Evolutionary conservation across 1,284 basidiomycete genomes (phyloP).

Genomic region (Cutaneotrichosporon cutaneum): DNA sequence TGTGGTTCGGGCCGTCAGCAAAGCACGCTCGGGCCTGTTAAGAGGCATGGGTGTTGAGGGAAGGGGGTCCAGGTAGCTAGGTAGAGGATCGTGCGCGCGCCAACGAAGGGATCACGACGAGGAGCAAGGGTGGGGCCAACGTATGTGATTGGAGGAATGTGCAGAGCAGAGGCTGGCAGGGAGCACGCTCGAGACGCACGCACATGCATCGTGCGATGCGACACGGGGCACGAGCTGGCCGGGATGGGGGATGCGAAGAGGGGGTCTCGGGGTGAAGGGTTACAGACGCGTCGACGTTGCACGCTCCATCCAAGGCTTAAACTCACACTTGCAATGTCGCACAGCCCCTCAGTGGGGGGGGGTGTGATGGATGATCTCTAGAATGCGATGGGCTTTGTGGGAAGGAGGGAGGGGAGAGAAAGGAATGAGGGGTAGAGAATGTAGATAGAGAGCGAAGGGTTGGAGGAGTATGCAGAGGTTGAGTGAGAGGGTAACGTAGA

Average conservation of each 20-base stretch:
- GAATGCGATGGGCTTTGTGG: background rate
- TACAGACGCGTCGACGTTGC: background rate
- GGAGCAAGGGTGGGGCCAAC: background rate
- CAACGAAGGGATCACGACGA: background rate
- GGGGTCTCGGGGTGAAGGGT: background rate
- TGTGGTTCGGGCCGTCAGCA: conserved; percentile 1
- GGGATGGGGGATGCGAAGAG: background rate
- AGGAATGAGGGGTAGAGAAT: conserved; percentile 2
- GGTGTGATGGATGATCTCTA: background rate
- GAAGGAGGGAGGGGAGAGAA: background rate
- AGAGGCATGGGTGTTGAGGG: background rate
- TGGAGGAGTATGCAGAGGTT: background rate
- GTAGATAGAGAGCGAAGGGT: conserved; percentile 3
- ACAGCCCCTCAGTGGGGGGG: background rate
- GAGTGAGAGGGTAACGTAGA: background rate
- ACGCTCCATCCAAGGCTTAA: background rate
- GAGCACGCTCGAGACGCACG: background rate
- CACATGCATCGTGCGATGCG: conserved; percentile 2
- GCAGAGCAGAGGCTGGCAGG: background rate
- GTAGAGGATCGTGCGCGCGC: background rate
- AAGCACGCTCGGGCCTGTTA: conserved; percentile 3
- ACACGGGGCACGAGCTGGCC: background rate
- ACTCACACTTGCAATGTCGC: conserved; percentile 1
- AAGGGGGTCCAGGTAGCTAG: background rate
- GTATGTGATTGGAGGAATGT: conserved; percentile 6